These are phyloP conservation scores for Trichothecium roseum DNA, from an alignment of 2,329 filamentous ascomycete species.

Conservation along the genomic window DNA sequence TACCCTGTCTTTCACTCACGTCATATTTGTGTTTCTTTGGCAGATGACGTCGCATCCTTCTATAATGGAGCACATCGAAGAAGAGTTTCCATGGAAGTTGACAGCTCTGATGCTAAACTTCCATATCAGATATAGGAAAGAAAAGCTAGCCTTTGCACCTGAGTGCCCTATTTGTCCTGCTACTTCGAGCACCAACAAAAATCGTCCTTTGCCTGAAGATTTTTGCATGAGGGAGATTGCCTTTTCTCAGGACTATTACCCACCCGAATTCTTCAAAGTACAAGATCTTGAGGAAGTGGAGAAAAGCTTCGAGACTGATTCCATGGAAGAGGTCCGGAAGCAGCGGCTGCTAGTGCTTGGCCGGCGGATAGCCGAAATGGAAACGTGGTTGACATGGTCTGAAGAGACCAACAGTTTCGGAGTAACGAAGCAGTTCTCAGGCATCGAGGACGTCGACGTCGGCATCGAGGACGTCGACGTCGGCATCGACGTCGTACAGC, in stretches of 20 bases:
- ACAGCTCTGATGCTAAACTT: background rate
- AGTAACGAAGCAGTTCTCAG: too few species aligned
- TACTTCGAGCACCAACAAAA: background rate
- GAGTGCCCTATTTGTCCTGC: too few species aligned
- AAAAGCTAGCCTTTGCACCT: background rate
- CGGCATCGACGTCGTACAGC: too few species aligned
- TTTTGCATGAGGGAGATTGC: background rate
- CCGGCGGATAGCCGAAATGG: background rate
- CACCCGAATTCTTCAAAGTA: background rate
- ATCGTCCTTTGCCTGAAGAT: background rate
- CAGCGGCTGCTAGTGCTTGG: background rate
- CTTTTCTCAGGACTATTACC: background rate
- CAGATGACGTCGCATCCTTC: slow-evolving; percentile 29
- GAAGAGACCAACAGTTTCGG: too few species aligned
- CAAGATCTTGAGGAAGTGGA: background rate
- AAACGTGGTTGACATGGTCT: background rate
- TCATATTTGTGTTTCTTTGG: slow-evolving; percentile 48
- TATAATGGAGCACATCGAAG: slow-evolving; percentile 12
- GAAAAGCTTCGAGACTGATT: background rate
- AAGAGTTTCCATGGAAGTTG: background rate
- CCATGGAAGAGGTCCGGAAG: background rate
- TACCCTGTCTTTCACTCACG: slow-evolving; percentile 52
- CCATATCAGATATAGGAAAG: background rate
- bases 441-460: too few species aligned
- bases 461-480: too few species aligned